A percentile compares a stretch with the other conserved stretches of the same genome.
These are phyloP conservation scores for Scleroderma citrinum DNA, from an alignment of 768 basidiomycete genomes.

Conservation along the genomic window DNA sequence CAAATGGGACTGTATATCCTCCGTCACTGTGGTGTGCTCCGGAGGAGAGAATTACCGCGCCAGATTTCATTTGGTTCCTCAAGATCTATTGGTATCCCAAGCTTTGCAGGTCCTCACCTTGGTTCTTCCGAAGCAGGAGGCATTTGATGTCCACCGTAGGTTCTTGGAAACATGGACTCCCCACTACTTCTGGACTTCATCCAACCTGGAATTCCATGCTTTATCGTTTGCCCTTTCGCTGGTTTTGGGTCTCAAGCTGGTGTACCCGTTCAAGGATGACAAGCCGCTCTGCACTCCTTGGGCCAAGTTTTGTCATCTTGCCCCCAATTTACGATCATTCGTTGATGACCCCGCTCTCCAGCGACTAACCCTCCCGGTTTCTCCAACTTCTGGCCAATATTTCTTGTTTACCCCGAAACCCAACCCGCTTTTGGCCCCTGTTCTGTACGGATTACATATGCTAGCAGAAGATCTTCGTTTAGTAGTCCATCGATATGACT, in stretches of 20 bases:
- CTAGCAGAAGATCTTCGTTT: constrained; percentile 69
- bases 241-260: constrained; percentile 37
- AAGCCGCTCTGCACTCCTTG: constrained; percentile 33
- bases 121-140: constrained; percentile 48
- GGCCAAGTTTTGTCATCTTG: constrained; percentile 39
- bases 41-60: constrained; percentile 43
- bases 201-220: constrained; percentile 51
- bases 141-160: constrained; percentile 48
- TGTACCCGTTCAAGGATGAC: constrained; percentile 14
- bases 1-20: constrained; percentile 44
- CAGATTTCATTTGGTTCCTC: constrained; percentile 51
- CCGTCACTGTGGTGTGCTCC: constrained; percentile 47
- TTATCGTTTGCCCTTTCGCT: constrained; percentile 48
- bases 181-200: constrained; percentile 35
- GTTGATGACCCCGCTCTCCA: constrained; percentile 55
- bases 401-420: constrained; percentile 25
- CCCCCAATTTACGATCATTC: constrained; percentile 42
- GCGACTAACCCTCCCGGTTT: constrained; percentile 34
- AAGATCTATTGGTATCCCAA: constrained; percentile 49
- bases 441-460: constrained; percentile 72
- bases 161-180: constrained; percentile 58
- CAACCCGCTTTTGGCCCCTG: constrained; percentile 46
- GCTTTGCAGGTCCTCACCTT: constrained; percentile 60
- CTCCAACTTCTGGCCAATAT: constrained; percentile 22
- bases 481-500: constrained; percentile 47